Conservation (phyloP, 768 basidiomycete genomes). For the Naematelia aurantialba region DNA sequence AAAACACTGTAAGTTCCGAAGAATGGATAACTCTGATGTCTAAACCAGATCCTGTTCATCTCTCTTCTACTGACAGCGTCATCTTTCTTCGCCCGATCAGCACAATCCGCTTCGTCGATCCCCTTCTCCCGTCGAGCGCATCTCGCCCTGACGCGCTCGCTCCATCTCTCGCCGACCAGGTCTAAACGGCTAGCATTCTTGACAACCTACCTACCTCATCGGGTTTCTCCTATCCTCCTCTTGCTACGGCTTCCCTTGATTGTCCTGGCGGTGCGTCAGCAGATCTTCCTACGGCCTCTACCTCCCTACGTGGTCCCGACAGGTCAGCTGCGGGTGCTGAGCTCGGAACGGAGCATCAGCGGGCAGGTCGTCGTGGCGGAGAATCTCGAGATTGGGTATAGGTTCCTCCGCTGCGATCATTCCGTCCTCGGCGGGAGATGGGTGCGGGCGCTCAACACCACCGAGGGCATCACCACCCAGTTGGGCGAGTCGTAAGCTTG, state of each 20-base stretch:
- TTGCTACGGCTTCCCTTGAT: slow-evolving; percentile 35
- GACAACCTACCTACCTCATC: slow-evolving; percentile 14
- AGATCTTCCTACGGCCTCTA: slow-evolving; percentile 28
- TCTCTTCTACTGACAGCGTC: slow-evolving; percentile 31
- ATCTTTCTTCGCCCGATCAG: slow-evolving; percentile 28
- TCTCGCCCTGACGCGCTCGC: background rate
- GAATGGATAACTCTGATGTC: background rate
- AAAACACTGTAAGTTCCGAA: slow-evolving; percentile 26
- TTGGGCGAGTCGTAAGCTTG: slow-evolving; percentile 56
- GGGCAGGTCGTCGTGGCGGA: slow-evolving; percentile 82
- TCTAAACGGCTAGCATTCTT: background rate
- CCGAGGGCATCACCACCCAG: slow-evolving; percentile 53
- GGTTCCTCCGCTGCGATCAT: slow-evolving; percentile 58
- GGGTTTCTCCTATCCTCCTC: slow-evolving; percentile 24
- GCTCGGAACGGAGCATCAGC: slow-evolving; percentile 54
- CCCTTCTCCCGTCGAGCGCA: slow-evolving; percentile 11
- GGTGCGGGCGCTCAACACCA: slow-evolving; percentile 55
- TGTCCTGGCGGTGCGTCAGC: slow-evolving; percentile 32
- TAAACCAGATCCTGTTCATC: slow-evolving; percentile 29
- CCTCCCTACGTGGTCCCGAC: slow-evolving; percentile 32
- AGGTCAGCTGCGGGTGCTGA: slow-evolving; percentile 38
- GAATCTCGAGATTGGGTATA: slow-evolving; percentile 45
- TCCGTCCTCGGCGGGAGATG: slow-evolving; percentile 69
- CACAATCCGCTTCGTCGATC: slow-evolving; percentile 11
- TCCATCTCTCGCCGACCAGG: background rate